Evolutionary conservation across 768 basidiomycete species (phyloP).

Genomic region (Russula lepida): DNA sequence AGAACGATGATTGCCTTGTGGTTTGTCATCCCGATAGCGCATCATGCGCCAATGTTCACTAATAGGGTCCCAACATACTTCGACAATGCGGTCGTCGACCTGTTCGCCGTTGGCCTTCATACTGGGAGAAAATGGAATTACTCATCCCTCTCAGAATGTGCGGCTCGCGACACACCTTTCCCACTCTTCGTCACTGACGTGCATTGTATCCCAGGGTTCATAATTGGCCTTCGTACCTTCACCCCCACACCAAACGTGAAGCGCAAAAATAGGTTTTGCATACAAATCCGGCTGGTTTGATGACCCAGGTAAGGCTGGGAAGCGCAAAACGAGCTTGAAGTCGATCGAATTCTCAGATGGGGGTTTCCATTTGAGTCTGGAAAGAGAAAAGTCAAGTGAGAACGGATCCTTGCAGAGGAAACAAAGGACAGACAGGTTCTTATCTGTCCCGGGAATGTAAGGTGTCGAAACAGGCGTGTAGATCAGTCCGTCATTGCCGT

Average conservation of each 20-base stretch:
- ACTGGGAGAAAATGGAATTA: conserved; percentile 33
- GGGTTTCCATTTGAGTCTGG: conserved; percentile 96
- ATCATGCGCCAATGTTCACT: conserved; percentile 75
- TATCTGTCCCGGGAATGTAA: conserved; percentile 76
- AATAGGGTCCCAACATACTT: conserved; percentile 82
- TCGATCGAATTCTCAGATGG: conserved; percentile 97
- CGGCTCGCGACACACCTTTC: conserved; percentile 57
- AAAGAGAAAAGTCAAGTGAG: not conserved
- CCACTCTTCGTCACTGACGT: conserved; percentile 88
- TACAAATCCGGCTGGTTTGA: conserved; percentile 63
- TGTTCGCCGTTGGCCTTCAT: conserved; percentile 81
- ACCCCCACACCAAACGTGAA: conserved; percentile 78
- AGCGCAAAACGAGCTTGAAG: conserved; percentile 92
- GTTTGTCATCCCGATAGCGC: conserved; percentile 93
- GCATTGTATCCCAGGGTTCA: conserved; percentile 79
- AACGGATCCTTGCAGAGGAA: not conserved
- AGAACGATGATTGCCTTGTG: conserved; percentile 76
- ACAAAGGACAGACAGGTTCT: conserved; percentile 55
- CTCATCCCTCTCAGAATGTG: not conserved
- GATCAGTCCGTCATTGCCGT: conserved; percentile 93
- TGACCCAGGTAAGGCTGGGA: conserved; percentile 56
- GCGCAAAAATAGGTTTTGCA: conserved; percentile 78
- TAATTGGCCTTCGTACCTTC: conserved; percentile 49
- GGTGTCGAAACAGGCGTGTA: conserved; percentile 86
- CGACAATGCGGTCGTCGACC: conserved; percentile 87